Evolutionary conservation across 2,329 filamentous ascomycete species (phyloP).

Genomic region (Penicillium sp.): DNA sequence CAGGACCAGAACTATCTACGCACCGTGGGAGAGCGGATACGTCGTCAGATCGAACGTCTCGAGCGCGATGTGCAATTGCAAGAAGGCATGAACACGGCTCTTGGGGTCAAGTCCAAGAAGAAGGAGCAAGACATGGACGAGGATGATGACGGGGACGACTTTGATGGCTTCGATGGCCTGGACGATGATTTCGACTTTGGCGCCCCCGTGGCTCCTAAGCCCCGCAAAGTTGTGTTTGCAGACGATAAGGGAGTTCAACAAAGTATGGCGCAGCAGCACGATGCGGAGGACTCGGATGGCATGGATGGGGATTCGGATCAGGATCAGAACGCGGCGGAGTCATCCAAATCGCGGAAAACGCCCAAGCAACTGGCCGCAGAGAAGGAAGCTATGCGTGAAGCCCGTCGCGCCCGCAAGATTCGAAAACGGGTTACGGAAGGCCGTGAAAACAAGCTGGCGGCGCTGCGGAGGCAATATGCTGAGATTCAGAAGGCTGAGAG

Average conservation of each 20-base stretch:
- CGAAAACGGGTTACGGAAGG: constrained; percentile 46
- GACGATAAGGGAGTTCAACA: constrained; percentile 34
- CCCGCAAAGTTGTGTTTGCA: constrained; percentile 36
- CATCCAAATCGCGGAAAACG: constrained; percentile 30
- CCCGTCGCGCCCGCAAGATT: constrained; percentile 39
- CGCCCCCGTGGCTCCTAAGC: constrained; percentile 19
- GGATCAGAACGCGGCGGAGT: background rate
- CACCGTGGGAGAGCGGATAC: constrained; percentile 51
- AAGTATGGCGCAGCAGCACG: constrained; percentile 20
- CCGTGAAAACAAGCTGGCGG: constrained; percentile 46
- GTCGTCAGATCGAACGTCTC: constrained; percentile 49
- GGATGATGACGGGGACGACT: constrained; percentile 19
- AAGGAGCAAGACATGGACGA: constrained; percentile 11
- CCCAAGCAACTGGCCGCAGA: constrained; percentile 42
- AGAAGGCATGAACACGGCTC: constrained; percentile 31
- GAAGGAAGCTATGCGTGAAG: constrained; percentile 33
- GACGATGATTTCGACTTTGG: constrained; percentile 20
- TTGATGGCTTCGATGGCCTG: constrained; percentile 18
- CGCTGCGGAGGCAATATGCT: constrained; percentile 48
- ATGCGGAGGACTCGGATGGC: constrained; percentile 13
- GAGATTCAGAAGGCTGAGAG: constrained; percentile 52
- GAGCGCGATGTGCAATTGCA: constrained; percentile 41
- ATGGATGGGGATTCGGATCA: constrained; percentile 23
- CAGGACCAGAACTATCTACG: constrained; percentile 59
- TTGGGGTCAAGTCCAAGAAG: constrained; percentile 19